Base-by-base conservation (phyloP, 2,329 filamentous ascomycete genomes). In the Didymella keratinophila region DNA sequence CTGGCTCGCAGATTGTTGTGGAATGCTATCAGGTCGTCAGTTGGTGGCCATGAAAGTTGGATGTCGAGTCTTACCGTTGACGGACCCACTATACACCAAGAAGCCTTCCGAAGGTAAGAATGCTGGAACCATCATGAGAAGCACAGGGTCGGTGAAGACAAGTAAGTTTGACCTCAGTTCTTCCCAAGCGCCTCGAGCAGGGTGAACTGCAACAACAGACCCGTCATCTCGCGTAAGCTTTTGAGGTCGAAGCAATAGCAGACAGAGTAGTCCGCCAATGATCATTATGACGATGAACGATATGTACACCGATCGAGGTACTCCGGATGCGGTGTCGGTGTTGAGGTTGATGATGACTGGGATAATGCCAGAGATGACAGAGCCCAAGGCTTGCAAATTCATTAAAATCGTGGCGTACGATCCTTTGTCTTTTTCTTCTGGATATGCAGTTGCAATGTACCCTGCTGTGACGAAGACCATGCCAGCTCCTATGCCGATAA, bases 401-500 rank as follows among this genome's bases (percentile, higher is more conserved):
- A 39, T 39, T 18, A 39, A 9, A 4, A 39, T 39, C 9, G 36
- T 39, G 1, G 36, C 36, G 9, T 39, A 39, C n/a, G 36, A 39
- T 8, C 36, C 36, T 9, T 39, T 39, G 18, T 39, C 63, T 30
- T 56, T 66, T 43, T 74, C 71, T 57, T 74, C 71, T 2, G 71
- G 68, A 50, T 74, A 74, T 8, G 66, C 69, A 6, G 69, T 74
- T 2, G 68, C 62, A 25, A 73, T 65, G 42, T 74, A 74, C 5
- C 71, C 71, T 2, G 69, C 69, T 16, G 70, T 72, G 49, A 73
- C 71, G 45, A 73, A 73, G 0, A 74, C 69, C 70, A 73, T 71
- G 20, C 71, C 71, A 16, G 71, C 71, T 18, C 70, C 69, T 47
- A 74, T 73, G 3, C 71, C 71, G 25, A 74, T 73, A 18, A 72